Base-by-base conservation (phyloP, 768 basidiomycete species). In the Boletellus emodensis region DNA sequence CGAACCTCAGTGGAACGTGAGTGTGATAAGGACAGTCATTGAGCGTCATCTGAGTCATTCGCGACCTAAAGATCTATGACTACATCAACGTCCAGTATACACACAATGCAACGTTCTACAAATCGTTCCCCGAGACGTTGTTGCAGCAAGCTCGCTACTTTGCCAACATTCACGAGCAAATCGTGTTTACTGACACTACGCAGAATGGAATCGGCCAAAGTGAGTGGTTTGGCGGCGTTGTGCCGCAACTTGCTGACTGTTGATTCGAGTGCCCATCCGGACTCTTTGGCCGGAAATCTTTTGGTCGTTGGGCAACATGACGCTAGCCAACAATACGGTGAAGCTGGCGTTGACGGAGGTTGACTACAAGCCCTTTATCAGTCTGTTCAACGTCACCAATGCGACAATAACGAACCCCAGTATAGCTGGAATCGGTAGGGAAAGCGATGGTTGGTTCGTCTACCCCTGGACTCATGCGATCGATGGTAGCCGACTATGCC, bases 301-400 rank as follows among this genome's bases (percentile, higher is more conserved):
- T 51, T 74, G 68, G 52, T 80, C 85, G n/a, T 76, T 93, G 53
- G 81, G 87, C 57, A 83, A 82, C 61, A 85, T 94, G 71, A 80
- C 85, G 12, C 82, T 81, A 70, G 77, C 83, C 54, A 77, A 75
- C 54, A 85, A 89, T 69, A 84, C 84, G 33, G 78, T 93, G 48
- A 85, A 89, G 64, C 74, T 94, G 65, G 77, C 84, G 61, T 68
- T 91, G 58, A 77, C 87, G 53, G 81, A 85, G 70, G 81, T 85
- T 7, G 87, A 89, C 53, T 93, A 93, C 41, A 42, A 42, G 10
- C 41, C 41, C 2, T 42, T 42, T 13, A 42, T 42, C 28, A 42
- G 41, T 30, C 71, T 94, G 64, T 87, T 94, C 77, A 81, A 83
- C 55, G 81, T 87, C 64, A 84, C 87, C n/a, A 87, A 86, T 45